Percentiles rank a stretch among this genome's conserved stretches.
phyloP scores from a whole-genome alignment of 1,139 yeast species.

The Pichia kudriavzevii region DNA sequence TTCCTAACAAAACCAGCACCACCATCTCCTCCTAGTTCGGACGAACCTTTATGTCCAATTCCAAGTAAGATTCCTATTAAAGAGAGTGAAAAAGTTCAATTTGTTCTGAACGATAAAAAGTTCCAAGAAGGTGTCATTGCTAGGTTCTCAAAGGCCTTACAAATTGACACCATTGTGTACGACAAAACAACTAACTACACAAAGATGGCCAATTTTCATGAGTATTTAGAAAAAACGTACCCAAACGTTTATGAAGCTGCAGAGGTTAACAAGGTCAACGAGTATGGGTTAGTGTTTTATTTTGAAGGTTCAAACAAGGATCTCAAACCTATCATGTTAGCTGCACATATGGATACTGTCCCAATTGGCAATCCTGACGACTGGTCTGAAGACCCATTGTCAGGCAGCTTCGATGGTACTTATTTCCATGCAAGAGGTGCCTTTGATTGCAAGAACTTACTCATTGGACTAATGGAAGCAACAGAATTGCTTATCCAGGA shows the following conservation, averaged over 20 bases:
- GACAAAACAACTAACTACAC: slow-evolving; percentile 38
- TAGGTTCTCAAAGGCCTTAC: slow-evolving; percentile 48
- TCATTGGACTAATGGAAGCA: slow-evolving; percentile 53
- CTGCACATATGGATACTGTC: slow-evolving; percentile 81
- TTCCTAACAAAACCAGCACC: background rate
- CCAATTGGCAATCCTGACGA: slow-evolving; percentile 55
- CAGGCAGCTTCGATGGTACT: slow-evolving; percentile 58
- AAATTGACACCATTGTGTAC: slow-evolving; percentile 53
- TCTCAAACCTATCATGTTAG: slow-evolving; percentile 57
- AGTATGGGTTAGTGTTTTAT: slow-evolving; percentile 33
- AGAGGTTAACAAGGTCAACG: slow-evolving; percentile 35
- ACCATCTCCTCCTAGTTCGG: background rate
- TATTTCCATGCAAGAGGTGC: slow-evolving; percentile 61
- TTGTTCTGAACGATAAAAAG: slow-evolving; percentile 31
- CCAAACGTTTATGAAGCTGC: slow-evolving; percentile 34
- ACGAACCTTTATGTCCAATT: slow-evolving; percentile 20
- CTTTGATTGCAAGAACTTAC: slow-evolving; percentile 52
- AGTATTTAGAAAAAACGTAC: slow-evolving; percentile 37
- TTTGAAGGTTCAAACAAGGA: slow-evolving; percentile 38
- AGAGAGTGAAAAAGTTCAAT: slow-evolving; percentile 17
- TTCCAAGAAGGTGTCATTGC: slow-evolving; percentile 36
- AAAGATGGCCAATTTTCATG: slow-evolving; percentile 36
- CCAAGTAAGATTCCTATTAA: slow-evolving; percentile 18
- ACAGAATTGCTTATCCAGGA: slow-evolving; percentile 42
- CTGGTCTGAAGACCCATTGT: slow-evolving; percentile 69